These are phyloP conservation scores for Ganoderma boninense DNA, from an alignment of 1,284 basidiomycete species.

Conservation along the genomic window DNA sequence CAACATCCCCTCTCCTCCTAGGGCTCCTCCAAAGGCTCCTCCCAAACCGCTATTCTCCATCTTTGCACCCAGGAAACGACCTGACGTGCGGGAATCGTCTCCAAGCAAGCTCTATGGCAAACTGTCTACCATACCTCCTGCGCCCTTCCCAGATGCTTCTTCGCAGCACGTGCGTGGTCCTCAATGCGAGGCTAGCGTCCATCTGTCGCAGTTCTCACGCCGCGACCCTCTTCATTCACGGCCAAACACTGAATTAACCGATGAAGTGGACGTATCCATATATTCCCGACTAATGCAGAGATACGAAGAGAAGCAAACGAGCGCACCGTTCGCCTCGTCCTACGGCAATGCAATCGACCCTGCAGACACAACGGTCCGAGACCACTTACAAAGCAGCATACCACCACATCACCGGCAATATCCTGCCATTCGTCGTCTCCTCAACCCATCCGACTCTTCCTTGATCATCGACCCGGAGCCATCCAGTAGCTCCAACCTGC, in stretches of 20 bases:
- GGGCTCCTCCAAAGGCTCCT: conserved; percentile 28
- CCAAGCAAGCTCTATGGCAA: conserved; percentile 9
- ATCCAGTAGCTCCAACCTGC: conserved; percentile 48
- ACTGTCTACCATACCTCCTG: conserved; percentile 20
- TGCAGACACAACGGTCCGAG: conserved; percentile 2
- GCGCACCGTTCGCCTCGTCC: neutral
- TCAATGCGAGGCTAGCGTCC: conserved; percentile 47
- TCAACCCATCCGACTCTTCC: conserved; percentile 32
- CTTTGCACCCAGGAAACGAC: conserved; percentile 38
- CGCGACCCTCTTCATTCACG: conserved; percentile 25
- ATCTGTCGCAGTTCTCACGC: conserved; percentile 24
- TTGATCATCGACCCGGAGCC: conserved; percentile 9
- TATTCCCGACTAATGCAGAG: conserved; percentile 11
- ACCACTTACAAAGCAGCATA: conserved; percentile 16
- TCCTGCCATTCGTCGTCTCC: conserved; percentile 63
- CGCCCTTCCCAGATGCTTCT: conserved; percentile 58
- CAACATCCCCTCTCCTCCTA: conserved; percentile 19
- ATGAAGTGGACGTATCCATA: neutral
- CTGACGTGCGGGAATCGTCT: conserved; percentile 7
- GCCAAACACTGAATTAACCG: neutral
- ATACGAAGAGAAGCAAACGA: neutral
- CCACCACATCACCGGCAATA: conserved; percentile 41
- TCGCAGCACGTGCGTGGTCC: conserved; percentile 72
- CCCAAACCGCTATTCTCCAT: conserved; percentile 43
- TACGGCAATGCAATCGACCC: neutral